phyloP scores from a whole-genome alignment of 2,329 filamentous ascomycete genomes.

The Monilinia fructicola region DNA sequence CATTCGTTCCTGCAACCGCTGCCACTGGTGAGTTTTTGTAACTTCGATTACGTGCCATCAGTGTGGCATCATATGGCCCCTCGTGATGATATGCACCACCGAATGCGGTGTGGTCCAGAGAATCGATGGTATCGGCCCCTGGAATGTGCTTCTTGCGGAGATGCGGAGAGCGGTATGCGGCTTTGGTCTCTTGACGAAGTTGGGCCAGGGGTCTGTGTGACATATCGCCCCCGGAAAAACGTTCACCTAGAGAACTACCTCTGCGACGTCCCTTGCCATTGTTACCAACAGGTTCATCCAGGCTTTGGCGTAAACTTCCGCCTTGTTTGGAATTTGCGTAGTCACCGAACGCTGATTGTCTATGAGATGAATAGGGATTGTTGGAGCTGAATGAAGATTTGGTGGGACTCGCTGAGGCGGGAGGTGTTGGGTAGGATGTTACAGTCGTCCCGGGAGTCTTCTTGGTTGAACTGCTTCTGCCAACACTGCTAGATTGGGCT shows the following conservation, averaged over 20 bases:
- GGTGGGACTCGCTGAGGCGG: slow-evolving; percentile 54
- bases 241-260: slow-evolving; percentile 55
- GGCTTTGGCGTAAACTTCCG: slow-evolving; percentile 27
- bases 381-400: slow-evolving; percentile 49
- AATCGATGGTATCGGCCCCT: slow-evolving; percentile 76
- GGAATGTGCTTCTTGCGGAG: slow-evolving; percentile 65
- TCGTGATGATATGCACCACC: slow-evolving; percentile 78
- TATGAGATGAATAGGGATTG: slow-evolving; percentile 43
- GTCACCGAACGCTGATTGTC: slow-evolving; percentile 37
- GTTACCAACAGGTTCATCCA: slow-evolving; percentile 30
- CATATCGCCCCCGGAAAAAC: slow-evolving; percentile 64
- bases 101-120: slow-evolving; percentile 64
- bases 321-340: slow-evolving; percentile 28
- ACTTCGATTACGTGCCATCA: slow-evolving; percentile 69
- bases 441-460: slow-evolving; percentile 29
- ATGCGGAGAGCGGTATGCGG: slow-evolving; percentile 65
- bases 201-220: slow-evolving; percentile 66
- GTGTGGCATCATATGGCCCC: slow-evolving; percentile 84
- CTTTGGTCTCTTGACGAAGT: slow-evolving; percentile 60
- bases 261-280: slow-evolving; percentile 42
- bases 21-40: slow-evolving; percentile 67
- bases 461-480: slow-evolving; percentile 21
- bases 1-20: slow-evolving; percentile 70
- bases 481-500: slow-evolving; percentile 23
- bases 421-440: slow-evolving; percentile 49